Evolutionary conservation across 441 rosid species (phyloP).

Genomic region (Capsella rubella): DNA sequence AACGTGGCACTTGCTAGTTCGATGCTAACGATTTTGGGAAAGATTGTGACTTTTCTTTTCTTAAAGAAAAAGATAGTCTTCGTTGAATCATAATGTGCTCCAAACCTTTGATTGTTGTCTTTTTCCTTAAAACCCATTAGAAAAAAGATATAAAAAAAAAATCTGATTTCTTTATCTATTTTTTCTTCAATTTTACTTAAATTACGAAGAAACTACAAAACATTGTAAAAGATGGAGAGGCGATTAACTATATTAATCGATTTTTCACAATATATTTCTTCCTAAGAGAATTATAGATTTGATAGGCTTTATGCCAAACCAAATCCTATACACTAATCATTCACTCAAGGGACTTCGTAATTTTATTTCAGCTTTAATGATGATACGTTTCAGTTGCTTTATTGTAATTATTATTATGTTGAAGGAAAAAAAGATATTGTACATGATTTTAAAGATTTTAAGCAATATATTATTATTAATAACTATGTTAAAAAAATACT

Average conservation of each 20-base stretch:
- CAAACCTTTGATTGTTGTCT: conserved; percentile 29
- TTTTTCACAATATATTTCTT: neutral
- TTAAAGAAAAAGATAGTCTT: conserved; percentile 36
- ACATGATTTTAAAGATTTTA: neutral
- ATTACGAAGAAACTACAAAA: conserved; percentile 8
- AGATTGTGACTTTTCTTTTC: conserved; percentile 41
- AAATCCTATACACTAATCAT: conserved; percentile 32
- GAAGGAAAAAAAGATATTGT: neutral
- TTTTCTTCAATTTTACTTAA: too few relatives aligned
- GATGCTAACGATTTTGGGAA: conserved; percentile 40
- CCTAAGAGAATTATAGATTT: neutral
- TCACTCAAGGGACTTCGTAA: conserved; percentile 23
- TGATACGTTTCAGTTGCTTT: conserved; percentile 8
- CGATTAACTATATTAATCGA: too few relatives aligned
- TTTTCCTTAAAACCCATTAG: neutral
- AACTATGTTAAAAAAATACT: neutral
- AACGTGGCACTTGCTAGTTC: conserved; percentile 43
- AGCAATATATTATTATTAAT: neutral
- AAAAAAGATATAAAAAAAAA: neutral
- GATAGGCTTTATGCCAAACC: conserved; percentile 31
- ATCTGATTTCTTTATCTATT: neutral
- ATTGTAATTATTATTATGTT: neutral
- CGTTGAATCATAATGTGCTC: conserved; percentile 38
- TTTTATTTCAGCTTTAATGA: conserved; percentile 28
- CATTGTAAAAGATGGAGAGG: conserved; percentile 14